These are phyloP conservation scores for Bipolaris cookei DNA, from an alignment of 2,329 filamentous ascomycete species.

Conservation along the genomic window DNA sequence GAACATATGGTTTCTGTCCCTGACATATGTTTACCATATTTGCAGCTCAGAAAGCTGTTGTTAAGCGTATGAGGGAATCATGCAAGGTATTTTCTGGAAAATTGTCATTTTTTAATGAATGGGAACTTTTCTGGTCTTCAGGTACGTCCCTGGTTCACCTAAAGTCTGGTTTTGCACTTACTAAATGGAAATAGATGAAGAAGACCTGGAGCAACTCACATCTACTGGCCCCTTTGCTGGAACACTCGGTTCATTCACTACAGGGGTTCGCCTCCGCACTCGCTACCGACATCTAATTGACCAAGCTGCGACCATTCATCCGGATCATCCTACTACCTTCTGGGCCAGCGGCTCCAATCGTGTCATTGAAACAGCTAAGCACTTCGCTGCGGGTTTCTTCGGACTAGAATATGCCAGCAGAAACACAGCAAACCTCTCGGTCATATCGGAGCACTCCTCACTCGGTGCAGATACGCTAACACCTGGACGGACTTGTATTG, in stretches of 20 bases:
- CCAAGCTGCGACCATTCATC: conserved; percentile 21
- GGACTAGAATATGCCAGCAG: conserved; percentile 56
- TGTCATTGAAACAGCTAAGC: conserved; percentile 62
- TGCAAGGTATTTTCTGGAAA: conserved; percentile 55
- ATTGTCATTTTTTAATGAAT: conserved; percentile 61
- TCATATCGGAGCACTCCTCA: conserved; percentile 61
- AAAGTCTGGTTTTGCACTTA: conserved; percentile 8
- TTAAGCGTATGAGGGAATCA: conserved; percentile 54
- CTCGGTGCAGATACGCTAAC: conserved; percentile 63
- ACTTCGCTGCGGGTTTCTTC: conserved; percentile 63
- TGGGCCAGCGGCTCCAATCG: conserved; percentile 63
- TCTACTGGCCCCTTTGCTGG: conserved; percentile 63
- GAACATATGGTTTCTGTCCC: neutral
- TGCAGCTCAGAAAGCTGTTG: conserved; percentile 56
- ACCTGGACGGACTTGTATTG: conserved; percentile 57
- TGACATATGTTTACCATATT: conserved; percentile 18
- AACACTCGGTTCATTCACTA: conserved; percentile 60
- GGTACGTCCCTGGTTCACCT: conserved; percentile 26
- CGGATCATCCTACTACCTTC: conserved; percentile 37
- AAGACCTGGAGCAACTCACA: conserved; percentile 61
- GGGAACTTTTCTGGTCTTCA: conserved; percentile 60
- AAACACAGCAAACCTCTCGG: conserved; percentile 49
- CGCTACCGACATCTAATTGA: conserved; percentile 58
- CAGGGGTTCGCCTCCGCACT: conserved; percentile 61
- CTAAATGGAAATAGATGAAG: conserved; percentile 31